Evolutionary conservation across 2,329 filamentous ascomycete genomes (phyloP), one percentile per base, ranked within the genome.

Genomic region (Atkinsonella hypoxylon): DNA sequence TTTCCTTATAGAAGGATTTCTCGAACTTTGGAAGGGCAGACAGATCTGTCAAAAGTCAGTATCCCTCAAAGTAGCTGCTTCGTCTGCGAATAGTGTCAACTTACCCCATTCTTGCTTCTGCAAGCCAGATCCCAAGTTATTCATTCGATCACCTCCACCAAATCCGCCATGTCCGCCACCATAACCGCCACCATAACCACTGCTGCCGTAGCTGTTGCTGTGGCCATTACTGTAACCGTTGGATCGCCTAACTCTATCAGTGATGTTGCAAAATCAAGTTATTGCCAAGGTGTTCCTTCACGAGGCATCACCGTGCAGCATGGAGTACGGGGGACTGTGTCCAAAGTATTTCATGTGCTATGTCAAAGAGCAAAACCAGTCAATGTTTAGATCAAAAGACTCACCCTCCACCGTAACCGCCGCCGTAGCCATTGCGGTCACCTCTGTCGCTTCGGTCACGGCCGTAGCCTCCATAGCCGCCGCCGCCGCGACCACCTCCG

Each of bases 1-100:
- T 83, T 72, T 97, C 93, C 76, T 97, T 95, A 81, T 98, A 98
- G 75, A 98, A 98, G 9, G 87, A 90, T 74, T 98, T 98, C 68
- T 98, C 93, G 73, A 98, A 98, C 71, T 97, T 97, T 61, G 93
- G 91, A 44, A 98, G 65, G 7, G 83, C 68, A 63, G 68, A 75
- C 49, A 93, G 62, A 66, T 98, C 93, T 93, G 58, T 18, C 20
- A 20, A 42, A 17, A 6, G 52, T 65, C 61, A 66, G 61, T 51
- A 54, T 42, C 53, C n/a, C 51, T 39, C 4, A 31, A 22, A 4
- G 9, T 18, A 9, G 20, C 12, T n/a, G 7, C 5, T 41, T 40
- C 5, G 34, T 34, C 6, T 18, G 26, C 41, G 15, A 11, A 0
- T 2, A 1, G 4, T n/a, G 20, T 4, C 38, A 52, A 77, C 85